phyloP scores from a whole-genome alignment of 108 stramenopile species.

The Cyclotella baltica region DNA sequence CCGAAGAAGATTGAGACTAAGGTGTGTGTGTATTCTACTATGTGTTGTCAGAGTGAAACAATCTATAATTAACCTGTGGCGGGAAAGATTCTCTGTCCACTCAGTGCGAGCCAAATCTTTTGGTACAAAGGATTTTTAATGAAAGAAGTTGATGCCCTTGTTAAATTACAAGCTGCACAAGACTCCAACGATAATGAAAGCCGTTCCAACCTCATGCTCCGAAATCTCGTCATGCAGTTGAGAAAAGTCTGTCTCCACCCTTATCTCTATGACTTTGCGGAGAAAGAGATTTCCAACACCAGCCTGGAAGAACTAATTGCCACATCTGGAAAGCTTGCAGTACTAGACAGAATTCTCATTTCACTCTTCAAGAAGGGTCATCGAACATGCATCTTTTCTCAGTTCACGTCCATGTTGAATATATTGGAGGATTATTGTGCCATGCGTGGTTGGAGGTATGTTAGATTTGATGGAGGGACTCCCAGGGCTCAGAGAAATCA shows the following conservation, averaged over 20 bases:
- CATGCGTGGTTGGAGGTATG: conserved; percentile 81
- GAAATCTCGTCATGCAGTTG: conserved; percentile 80
- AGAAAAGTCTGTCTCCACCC: conserved; percentile 81
- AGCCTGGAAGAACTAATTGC: conserved; percentile 72
- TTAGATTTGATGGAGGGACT: conserved; percentile 82
- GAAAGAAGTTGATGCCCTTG: conserved; percentile 63
- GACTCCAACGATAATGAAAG: conserved; percentile 18
- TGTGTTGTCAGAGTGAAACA: background rate
- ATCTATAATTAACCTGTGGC: background rate
- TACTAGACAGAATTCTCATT: conserved; percentile 78
- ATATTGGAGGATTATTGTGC: conserved; percentile 90
- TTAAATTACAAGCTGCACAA: conserved; percentile 22
- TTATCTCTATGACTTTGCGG: conserved; percentile 76
- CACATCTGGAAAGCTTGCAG: conserved; percentile 80
- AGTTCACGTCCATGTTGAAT: conserved; percentile 90
- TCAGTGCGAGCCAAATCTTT: conserved; percentile 61
- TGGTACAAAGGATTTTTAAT: conserved; percentile 76
- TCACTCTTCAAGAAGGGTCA: conserved; percentile 72
- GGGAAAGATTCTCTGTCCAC: conserved; percentile 63
- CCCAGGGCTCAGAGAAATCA: conserved; percentile 84
- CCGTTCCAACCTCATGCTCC: conserved; percentile 31
- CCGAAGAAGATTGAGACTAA: conserved; percentile 80
- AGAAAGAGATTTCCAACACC: conserved; percentile 57
- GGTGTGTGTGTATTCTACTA: conserved; percentile 29
- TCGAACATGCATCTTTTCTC: conserved; percentile 90